Percentiles rank a stretch among this genome's conserved stretches.
These are phyloP conservation scores for Debaryomyces singareniensis DNA, from an alignment of 1,139 yeast genomes.

Conservation along the genomic window DNA sequence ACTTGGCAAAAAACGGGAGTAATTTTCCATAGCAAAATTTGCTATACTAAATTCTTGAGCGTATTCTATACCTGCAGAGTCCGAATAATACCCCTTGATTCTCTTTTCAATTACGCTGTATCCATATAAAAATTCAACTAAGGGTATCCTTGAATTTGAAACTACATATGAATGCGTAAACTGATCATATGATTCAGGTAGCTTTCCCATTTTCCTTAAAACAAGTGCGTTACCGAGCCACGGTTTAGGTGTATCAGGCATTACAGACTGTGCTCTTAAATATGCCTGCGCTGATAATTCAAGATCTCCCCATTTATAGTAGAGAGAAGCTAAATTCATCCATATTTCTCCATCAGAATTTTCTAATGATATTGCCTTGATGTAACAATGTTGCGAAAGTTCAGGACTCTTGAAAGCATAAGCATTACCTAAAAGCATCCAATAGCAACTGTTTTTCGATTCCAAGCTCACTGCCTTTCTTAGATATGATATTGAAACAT, in stretches of 20 bases:
- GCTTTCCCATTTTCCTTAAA: slow-evolving; percentile 53
- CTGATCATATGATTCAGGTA: slow-evolving; percentile 43
- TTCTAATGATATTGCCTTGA: slow-evolving; percentile 69
- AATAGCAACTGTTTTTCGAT: slow-evolving; percentile 59
- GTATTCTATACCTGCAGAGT: slow-evolving; percentile 49
- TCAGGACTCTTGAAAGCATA: slow-evolving; percentile 53
- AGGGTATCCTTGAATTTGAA: slow-evolving; percentile 68
- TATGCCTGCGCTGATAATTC: slow-evolving; percentile 72
- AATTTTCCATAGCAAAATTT: slow-evolving; percentile 66
- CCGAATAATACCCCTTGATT: slow-evolving; percentile 26
- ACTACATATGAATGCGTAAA: slow-evolving; percentile 75
- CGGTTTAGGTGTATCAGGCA: slow-evolving; percentile 71
- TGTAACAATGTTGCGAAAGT: slow-evolving; percentile 88
- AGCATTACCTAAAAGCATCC: slow-evolving; percentile 82
- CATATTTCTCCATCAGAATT: slow-evolving; percentile 66
- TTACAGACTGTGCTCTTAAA: slow-evolving; percentile 68
- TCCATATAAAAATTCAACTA: slow-evolving; percentile 70
- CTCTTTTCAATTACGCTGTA: slow-evolving; percentile 45
- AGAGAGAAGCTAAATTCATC: slow-evolving; percentile 78
- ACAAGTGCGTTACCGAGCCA: slow-evolving; percentile 87
- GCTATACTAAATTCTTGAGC: slow-evolving; percentile 65
- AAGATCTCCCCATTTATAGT: slow-evolving; percentile 60
- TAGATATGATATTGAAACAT: slow-evolving; percentile 48
- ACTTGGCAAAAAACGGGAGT: slow-evolving; percentile 59
- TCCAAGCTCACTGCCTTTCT: slow-evolving; percentile 70